phyloP scores from a whole-genome alignment of 306 rosid species.

The Castanospermum australe region DNA sequence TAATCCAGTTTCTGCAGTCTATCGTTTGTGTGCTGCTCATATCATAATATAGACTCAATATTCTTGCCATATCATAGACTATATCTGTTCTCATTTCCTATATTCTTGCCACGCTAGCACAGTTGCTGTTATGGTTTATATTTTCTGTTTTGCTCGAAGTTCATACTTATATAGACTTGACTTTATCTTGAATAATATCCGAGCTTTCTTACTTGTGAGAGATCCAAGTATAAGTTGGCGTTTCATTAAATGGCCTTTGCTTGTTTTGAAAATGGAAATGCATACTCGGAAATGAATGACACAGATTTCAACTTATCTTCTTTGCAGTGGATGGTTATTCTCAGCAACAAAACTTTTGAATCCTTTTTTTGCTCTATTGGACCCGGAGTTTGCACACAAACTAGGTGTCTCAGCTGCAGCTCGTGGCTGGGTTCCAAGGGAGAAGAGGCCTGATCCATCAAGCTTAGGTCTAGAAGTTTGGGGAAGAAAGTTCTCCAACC shows the following conservation, averaged over 20 bases:
- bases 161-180: background rate
- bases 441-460: constrained; percentile 81
- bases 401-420: constrained; percentile 91
- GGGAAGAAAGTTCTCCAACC: constrained; percentile 97
- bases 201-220: background rate
- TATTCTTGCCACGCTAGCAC: background rate
- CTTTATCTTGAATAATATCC: background rate
- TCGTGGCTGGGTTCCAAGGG: constrained; percentile 96
- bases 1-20: background rate
- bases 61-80: background rate
- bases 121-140: background rate
- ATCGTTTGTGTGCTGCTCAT: background rate
- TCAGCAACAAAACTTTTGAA: constrained; percentile 89
- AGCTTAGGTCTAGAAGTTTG: constrained; percentile 83
- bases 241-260: background rate
- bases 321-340: constrained; percentile 94
- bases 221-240: too few species aligned
- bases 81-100: background rate
- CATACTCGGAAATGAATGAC: constrained; percentile 16
- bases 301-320: constrained; percentile 32
- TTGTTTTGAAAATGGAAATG: constrained; percentile 7
- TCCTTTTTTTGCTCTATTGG: constrained; percentile 90
- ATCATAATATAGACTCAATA: too few species aligned
- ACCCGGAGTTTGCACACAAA: constrained; percentile 84
- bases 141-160: too few species aligned